Evolutionary conservation across 441 rosid genomes (phyloP).

Genomic region (Mallotus japonicus): DNA sequence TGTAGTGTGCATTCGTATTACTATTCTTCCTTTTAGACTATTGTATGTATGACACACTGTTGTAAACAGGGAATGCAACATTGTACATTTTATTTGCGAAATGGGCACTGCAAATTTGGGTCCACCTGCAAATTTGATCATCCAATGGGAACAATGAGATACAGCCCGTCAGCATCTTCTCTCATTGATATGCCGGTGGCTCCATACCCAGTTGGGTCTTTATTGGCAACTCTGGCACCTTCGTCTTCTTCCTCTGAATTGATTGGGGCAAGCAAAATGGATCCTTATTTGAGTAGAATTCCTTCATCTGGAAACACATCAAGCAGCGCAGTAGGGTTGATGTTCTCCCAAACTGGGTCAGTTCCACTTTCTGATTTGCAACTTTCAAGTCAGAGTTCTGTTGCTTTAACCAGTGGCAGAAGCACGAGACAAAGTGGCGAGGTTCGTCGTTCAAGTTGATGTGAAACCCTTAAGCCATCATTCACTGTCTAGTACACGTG

Average conservation of each 20-base stretch:
- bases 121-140: slow-evolving; percentile 82
- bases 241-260: slow-evolving; percentile 56
- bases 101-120: slow-evolving; percentile 86
- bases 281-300: slow-evolving; percentile 56
- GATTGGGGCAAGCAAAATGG: slow-evolving; percentile 52
- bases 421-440: slow-evolving; percentile 65
- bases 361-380: slow-evolving; percentile 65
- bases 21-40: neutral
- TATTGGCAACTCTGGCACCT: slow-evolving; percentile 57
- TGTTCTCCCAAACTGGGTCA: slow-evolving; percentile 71
- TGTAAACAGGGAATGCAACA: slow-evolving; percentile 58
- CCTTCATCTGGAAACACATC: slow-evolving; percentile 65
- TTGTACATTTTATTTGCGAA: slow-evolving; percentile 77
- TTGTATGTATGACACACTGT: neutral
- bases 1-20: neutral
- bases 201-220: slow-evolving; percentile 77
- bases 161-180: slow-evolving; percentile 76
- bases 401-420: slow-evolving; percentile 65
- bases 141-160: slow-evolving; percentile 67
- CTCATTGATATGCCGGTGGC: slow-evolving; percentile 76
- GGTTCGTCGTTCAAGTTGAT: slow-evolving; percentile 62
- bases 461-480: slow-evolving; percentile 18
- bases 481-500: slow-evolving; percentile 21
- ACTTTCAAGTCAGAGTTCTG: slow-evolving; percentile 66
- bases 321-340: slow-evolving; percentile 69